Evolutionary conservation across 2,329 filamentous ascomycete genomes (phyloP).

Genomic region (Reticulascus tulasneorum): DNA sequence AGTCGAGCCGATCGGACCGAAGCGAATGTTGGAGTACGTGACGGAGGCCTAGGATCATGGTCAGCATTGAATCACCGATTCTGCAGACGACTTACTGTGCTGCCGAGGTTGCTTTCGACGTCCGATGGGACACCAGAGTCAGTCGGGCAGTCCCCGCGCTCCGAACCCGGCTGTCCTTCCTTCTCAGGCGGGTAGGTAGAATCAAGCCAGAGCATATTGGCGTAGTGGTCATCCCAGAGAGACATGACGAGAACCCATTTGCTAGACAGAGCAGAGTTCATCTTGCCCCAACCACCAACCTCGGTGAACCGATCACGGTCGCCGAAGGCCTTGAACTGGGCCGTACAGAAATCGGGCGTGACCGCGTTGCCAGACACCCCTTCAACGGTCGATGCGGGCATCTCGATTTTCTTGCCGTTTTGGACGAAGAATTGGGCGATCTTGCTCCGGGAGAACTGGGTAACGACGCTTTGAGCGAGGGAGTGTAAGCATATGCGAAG

Average conservation of each 20-base stretch:
- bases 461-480: constrained; percentile 51
- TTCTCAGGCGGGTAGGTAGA: constrained; percentile 46
- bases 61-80: constrained; percentile 50
- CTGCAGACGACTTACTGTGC: constrained; percentile 12
- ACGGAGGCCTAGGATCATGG: constrained; percentile 26
- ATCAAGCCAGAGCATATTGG: constrained; percentile 69
- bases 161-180: constrained; percentile 19
- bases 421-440: constrained; percentile 61
- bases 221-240: constrained; percentile 50
- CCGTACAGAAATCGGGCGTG: constrained; percentile 53
- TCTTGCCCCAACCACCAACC: constrained; percentile 51
- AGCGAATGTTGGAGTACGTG: constrained; percentile 44
- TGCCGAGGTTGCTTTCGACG: constrained; percentile 14
- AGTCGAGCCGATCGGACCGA: constrained; percentile 40
- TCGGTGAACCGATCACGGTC: constrained; percentile 47
- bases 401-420: constrained; percentile 49
- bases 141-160: constrained; percentile 19
- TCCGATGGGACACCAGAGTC: constrained; percentile 21
- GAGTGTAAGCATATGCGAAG: neutral
- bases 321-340: constrained; percentile 51
- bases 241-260: constrained; percentile 65
- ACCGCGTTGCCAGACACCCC: constrained; percentile 37
- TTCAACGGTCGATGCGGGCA: constrained; percentile 28
- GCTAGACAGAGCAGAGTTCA: constrained; percentile 49
- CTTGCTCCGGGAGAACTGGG: constrained; percentile 48